phyloP scores from a whole-genome alignment of 2,329 filamentous ascomycete species.

The Pezicula neosporulosa region DNA sequence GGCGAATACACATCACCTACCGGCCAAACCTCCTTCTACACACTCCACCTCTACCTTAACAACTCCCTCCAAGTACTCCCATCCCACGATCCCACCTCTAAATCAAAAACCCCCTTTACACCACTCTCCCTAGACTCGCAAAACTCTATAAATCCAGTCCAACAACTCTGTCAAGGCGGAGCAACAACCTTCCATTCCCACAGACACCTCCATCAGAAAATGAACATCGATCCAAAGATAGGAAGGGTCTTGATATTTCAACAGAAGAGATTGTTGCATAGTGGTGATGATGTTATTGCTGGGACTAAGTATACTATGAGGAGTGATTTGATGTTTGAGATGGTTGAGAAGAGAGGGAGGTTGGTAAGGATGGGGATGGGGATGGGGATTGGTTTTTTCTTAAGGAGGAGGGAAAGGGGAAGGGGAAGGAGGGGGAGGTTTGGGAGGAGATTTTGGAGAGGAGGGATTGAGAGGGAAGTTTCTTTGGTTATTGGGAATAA shows the following conservation, averaged over 20 bases:
- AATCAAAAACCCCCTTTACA: no score
- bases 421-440: no score
- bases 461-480: no score
- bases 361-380: no score
- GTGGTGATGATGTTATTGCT: slow-evolving; percentile 46
- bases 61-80: slow-evolving; percentile 41
- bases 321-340: slow-evolving; percentile 1
- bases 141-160: background rate
- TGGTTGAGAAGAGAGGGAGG: background rate
- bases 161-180: slow-evolving; percentile 43
- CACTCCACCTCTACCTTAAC: slow-evolving; percentile 53
- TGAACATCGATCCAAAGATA: slow-evolving; percentile 53
- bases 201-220: slow-evolving; percentile 33
- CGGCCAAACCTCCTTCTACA: slow-evolving; percentile 37
- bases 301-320: slow-evolving; percentile 45
- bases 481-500: no score
- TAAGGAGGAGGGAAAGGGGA: no score
- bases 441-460: no score
- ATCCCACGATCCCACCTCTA: slow-evolving; percentile 5
- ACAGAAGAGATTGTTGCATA: slow-evolving; percentile 47
- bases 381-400: no score
- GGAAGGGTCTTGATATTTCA: slow-evolving; percentile 61
- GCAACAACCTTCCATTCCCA: slow-evolving; percentile 51
- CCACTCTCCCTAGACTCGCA: background rate
- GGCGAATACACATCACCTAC: slow-evolving; percentile 47